Evolutionary conservation across 306 rosid species (phyloP), one percentile per base, ranked within the genome.

Genomic region (Echinosophora koreensis): DNA sequence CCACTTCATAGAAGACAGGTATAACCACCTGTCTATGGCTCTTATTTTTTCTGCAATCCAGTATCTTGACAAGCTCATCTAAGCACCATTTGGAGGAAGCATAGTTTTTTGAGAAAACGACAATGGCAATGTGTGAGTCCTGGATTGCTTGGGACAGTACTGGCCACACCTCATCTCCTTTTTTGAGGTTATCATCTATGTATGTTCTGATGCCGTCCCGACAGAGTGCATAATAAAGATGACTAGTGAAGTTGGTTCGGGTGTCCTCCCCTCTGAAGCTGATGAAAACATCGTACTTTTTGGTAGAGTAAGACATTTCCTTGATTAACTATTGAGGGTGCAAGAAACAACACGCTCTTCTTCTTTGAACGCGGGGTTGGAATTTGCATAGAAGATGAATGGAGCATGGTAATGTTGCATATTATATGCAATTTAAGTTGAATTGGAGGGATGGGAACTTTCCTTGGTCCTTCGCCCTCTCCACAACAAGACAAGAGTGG

Each of bases 1-100:
- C 30, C 15, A 68, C 73, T 3, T 49, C 8, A 68, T 68, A 49
- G 55, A 49, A 68, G 8, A 49, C 44, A 27, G 73, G 44, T 5
- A 76, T 64, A 51, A 56, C 32, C 4, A 14, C 8, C 10, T 52
- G 50, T 5, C 60, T 16, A 1, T 55, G 27, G 4, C 3, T n/a
- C 50, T 44, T 3, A 44, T 11, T 11, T 1, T 55, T 55, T 57
- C 54, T 44, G 50, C 50, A 44, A 3, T 44, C 1, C 1, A 44
- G 50, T 44, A 44, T 44, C 11, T 44, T 44, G 1, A 44, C 50
- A 2, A 44, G 50, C 3, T 44, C 50, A 0, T 44, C 13, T 3
- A 44, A 44, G 11, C 50, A 44, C 50, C 50, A 44, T 10, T 11
- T 44, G 0, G 50, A 44, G 50, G 4, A 2, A 44, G 50, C 50